Base-by-base conservation (phyloP, 495 filamentous ascomycete species). In the Hyaloscypha variabilis region DNA sequence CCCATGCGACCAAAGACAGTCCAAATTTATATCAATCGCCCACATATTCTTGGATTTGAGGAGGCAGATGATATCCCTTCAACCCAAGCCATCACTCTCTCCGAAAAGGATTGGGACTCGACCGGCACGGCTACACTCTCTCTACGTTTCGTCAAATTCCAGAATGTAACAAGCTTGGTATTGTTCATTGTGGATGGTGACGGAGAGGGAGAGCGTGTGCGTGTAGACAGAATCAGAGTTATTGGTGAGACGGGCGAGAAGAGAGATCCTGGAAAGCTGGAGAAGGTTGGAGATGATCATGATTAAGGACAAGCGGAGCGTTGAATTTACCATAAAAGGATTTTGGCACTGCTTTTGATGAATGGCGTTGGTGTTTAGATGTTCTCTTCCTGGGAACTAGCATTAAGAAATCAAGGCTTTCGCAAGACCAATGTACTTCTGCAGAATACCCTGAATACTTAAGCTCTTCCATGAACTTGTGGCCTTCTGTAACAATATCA, bases 91-190 rank as follows among this genome's bases (percentile, higher is more conserved):
- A 85, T 97, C 66, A 85, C 83, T 70, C 81, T 99, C 24, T 79
- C 86, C 65, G 79, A 86, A 29, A 82, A 82, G 53, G 92, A 97
- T 75, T 99, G 95, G 95, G 93, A 97, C 77, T 85, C 87, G 65
- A 95, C 93, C 4, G 91, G 89, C 14, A 98, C 96, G 4, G 93
- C 91, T 13, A 92, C 86, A 72, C 79, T 98, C 23, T 79, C 88
- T 39, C 77, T 97, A 68, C 90, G 94, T 14, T 98, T 93, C 74
- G 96, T 98, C 76, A 97, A 97, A 79, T 99, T 97, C 81, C 95
- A 99, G 79, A 96, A 90, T 65, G 87, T 97, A 39, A 88, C 85
- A 63, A 93, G 87, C 61, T 73, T 99, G 70, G 91, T 96, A 8
- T 64, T 98, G 2, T 98, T 97, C 78, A 88, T 98, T 56, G 90